Evolutionary conservation across 208 protist genomes (phyloP).

Genomic region (Acanthamoeba sp.): DNA sequence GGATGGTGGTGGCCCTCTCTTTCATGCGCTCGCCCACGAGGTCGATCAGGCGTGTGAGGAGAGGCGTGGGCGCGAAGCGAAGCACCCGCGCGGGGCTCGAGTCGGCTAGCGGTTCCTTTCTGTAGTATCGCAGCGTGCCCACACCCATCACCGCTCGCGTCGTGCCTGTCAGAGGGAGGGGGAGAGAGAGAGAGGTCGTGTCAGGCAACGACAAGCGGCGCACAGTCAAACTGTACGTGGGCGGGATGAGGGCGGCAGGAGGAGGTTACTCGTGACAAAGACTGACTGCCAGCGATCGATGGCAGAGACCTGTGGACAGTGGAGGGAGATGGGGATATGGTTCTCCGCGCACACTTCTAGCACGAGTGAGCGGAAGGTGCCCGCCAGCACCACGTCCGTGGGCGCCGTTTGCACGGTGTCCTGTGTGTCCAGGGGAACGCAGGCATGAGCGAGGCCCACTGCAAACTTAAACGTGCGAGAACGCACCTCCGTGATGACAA

Average conservation of each 20-base stretch:
- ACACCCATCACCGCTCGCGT: constrained; percentile 21
- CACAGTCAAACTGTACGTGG: too few species aligned
- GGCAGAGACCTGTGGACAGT: not conserved
- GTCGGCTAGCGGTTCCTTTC: not conserved
- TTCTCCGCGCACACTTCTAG: constrained; percentile 8
- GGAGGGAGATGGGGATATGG: constrained; percentile 27
- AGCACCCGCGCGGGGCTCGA: not conserved
- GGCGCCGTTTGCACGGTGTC: constrained; percentile 41
- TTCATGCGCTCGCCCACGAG: constrained; percentile 7
- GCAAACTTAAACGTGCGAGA: not conserved
- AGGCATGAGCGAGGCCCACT: not conserved
- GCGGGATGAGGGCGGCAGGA: not conserved
- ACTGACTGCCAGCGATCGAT: constrained; percentile 44
- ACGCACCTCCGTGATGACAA: constrained; percentile 10
- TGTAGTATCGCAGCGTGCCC: constrained; percentile 39
- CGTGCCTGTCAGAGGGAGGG: not conserved
- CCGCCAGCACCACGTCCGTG: constrained; percentile 48
- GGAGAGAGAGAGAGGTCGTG: too few species aligned
- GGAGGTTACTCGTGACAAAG: constrained; percentile 31
- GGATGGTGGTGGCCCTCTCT: constrained; percentile 31
- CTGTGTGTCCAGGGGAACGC: too few species aligned
- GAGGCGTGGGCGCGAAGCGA: not conserved
- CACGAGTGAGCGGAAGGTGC: constrained; percentile 10
- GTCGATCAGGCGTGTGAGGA: not conserved
- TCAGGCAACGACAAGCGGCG: not conserved